phyloP scores from a whole-genome alignment of 176 grass and related monocot species.

The Carex myosuroides region DNA sequence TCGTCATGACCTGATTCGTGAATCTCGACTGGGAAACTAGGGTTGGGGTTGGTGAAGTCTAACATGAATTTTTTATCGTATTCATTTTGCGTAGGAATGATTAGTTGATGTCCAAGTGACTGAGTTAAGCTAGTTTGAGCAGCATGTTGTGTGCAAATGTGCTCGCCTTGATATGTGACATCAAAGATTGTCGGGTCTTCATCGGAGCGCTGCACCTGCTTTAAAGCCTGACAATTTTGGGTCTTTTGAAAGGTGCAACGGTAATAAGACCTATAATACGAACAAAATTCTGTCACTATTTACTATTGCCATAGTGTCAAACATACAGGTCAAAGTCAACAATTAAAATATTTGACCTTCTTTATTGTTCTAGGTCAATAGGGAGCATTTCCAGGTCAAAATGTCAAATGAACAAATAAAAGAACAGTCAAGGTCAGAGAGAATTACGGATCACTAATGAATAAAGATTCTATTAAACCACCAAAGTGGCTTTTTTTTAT shows the following conservation, averaged over 20 bases:
- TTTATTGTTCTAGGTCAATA: neutral
- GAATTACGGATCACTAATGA: neutral
- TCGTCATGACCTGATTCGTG: neutral
- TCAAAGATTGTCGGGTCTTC: conserved; percentile 47
- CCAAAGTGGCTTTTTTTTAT: neutral
- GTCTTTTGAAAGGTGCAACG: conserved; percentile 62
- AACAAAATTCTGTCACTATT: neutral
- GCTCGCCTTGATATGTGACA: conserved; percentile 60
- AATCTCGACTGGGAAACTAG: neutral
- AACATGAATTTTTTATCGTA: conserved; percentile 29
- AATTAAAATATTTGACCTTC: neutral
- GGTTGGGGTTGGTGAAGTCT: conserved; percentile 29
- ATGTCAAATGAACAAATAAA: neutral
- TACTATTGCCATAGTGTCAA: neutral
- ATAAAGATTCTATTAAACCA: neutral
- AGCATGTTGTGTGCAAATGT: conserved; percentile 52
- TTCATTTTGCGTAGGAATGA: neutral
- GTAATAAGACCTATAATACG: conserved; percentile 60
- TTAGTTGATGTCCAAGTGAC: neutral
- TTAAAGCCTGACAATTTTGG: conserved; percentile 57
- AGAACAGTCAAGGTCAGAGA: conserved; percentile 10
- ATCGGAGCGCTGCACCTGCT: conserved; percentile 86
- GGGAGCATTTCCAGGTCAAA: conserved; percentile 2
- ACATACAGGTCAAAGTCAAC: neutral
- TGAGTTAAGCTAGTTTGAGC: neutral